phyloP scores from a whole-genome alignment of 345 rosid genomes.

The Zanthoxylum bungeanum region DNA sequence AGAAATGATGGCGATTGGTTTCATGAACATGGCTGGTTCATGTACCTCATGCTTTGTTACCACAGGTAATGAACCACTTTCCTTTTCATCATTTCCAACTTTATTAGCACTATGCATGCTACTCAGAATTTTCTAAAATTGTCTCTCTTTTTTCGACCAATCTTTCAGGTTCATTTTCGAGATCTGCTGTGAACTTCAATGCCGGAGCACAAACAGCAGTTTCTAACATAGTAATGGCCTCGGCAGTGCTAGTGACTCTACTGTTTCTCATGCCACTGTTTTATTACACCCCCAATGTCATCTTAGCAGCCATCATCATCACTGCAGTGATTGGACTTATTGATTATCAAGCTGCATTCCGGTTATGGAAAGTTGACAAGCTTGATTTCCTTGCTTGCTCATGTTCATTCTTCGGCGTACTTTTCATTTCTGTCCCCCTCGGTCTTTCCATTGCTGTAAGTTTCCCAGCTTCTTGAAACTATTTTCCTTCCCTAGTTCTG shows the following conservation, averaged over 20 bases:
- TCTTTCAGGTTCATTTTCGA: conserved; percentile 81
- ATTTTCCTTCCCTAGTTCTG: background rate
- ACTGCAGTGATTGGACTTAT: conserved; percentile 93
- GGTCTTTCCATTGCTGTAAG: conserved; percentile 92
- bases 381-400: conserved; percentile 87
- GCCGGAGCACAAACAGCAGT: conserved; percentile 90
- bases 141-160: background rate
- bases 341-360: conserved; percentile 64
- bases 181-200: conserved; percentile 87
- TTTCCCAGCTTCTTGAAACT: background rate
- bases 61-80: conserved; percentile 46
- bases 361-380: conserved; percentile 88
- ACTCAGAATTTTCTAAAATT: conserved; percentile 5
- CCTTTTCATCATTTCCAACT: background rate
- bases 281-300: conserved; percentile 84
- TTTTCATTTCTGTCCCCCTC: conserved; percentile 84
- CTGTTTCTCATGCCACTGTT: conserved; percentile 93
- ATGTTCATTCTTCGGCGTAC: conserved; percentile 90
- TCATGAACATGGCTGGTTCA: conserved; percentile 95
- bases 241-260: conserved; percentile 83
- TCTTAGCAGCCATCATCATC: conserved; percentile 84
- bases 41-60: conserved; percentile 92
- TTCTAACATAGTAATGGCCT: conserved; percentile 82
- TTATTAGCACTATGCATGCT: background rate
- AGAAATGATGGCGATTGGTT: conserved; percentile 97